phyloP scores from a whole-genome alignment of 352 stramenopile species.

The Saprolegnia diclina region DNA sequence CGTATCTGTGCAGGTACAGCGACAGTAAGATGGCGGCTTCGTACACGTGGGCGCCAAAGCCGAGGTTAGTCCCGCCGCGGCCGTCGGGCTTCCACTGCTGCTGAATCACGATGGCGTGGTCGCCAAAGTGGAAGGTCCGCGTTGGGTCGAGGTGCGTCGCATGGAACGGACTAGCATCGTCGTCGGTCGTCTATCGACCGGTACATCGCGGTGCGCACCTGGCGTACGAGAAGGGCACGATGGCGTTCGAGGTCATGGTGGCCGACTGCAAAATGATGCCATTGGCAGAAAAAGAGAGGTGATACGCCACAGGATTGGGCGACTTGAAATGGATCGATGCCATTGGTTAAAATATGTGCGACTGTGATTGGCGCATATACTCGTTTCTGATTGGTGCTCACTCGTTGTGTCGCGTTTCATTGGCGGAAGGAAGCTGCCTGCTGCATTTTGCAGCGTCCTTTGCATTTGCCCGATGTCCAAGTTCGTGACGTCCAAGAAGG shows the following conservation, averaged over 20 bases:
- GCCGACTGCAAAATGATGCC: neutral
- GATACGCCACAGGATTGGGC: neutral
- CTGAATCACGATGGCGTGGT: constrained; percentile 50
- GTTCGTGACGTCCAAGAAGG: constrained; percentile 24
- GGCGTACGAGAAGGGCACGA: constrained; percentile 24
- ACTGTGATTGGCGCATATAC: neutral
- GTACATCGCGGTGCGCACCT: constrained; percentile 10
- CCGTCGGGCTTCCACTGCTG: constrained; percentile 75
- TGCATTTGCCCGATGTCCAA: neutral
- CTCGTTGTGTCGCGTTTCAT: neutral
- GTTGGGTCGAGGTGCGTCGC: constrained; percentile 56
- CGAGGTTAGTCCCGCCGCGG: constrained; percentile 57
- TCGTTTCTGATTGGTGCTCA: neutral
- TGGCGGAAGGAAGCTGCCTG: neutral
- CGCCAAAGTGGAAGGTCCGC: constrained; percentile 62
- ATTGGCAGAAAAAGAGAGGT: neutral
- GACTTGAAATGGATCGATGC: neutral
- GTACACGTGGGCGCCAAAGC: constrained; percentile 80
- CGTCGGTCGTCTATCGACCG: neutral
- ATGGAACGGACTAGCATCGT: constrained; percentile 51
- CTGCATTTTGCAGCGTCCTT: neutral
- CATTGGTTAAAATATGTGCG: neutral
- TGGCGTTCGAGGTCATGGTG: constrained; percentile 1
- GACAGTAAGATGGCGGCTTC: constrained; percentile 70
- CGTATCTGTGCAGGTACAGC: constrained; percentile 52